A percentile compares a stretch with the other conserved stretches of the same genome.
Evolutionary conservation across 2,329 filamentous ascomycete genomes (phyloP).

Genomic region (Epichloe amarillans): DNA sequence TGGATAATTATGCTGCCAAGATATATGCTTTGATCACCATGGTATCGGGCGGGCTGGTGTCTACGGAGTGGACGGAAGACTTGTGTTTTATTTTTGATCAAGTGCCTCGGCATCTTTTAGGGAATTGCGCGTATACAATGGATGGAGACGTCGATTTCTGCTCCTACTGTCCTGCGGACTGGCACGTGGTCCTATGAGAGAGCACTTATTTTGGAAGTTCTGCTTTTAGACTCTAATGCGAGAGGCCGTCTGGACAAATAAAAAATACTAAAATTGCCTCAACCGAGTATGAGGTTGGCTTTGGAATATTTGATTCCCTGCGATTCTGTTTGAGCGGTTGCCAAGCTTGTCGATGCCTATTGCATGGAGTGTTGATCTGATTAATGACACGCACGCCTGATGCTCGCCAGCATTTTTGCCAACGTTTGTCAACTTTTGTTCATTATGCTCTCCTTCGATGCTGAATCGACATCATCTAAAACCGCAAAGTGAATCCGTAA

Average conservation of each 20-base stretch:
- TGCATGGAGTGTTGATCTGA: background rate
- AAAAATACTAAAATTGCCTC: constrained; percentile 37
- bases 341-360: background rate
- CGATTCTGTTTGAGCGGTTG: background rate
- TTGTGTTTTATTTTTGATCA: constrained; percentile 42
- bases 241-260: constrained; percentile 41
- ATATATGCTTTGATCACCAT: constrained; percentile 17
- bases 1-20: constrained; percentile 15
- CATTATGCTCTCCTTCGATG: constrained; percentile 8
- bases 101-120: constrained; percentile 35
- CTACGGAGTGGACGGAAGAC: constrained; percentile 50
- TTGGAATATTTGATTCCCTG: background rate
- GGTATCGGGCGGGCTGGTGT: constrained; percentile 43
- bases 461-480: constrained; percentile 22
- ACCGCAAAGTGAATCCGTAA: constrained; percentile 50
- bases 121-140: constrained; percentile 28
- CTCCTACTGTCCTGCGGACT: constrained; percentile 25
- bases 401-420: background rate
- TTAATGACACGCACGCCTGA: background rate
- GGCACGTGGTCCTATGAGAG: constrained; percentile 27
- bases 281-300: constrained; percentile 7
- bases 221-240: constrained; percentile 44
- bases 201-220: constrained; percentile 33
- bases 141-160: constrained; percentile 22
- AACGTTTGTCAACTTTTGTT: constrained; percentile 11